Conservation (phyloP, 2,329 filamentous ascomycete genomes). For the Diaporthe longicolla region DNA sequence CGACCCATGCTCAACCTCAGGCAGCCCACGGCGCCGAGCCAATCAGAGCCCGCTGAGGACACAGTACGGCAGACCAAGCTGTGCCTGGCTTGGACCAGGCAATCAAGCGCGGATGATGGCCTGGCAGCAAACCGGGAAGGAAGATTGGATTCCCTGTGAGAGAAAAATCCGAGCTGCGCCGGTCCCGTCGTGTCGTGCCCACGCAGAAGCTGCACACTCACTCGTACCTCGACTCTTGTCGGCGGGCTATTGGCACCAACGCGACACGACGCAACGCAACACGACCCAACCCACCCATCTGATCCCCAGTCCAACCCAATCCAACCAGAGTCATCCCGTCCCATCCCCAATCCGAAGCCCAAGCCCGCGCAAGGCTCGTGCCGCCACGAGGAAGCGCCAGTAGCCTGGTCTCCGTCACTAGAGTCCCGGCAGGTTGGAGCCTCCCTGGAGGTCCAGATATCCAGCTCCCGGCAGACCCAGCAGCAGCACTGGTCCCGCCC, state of each 20-base stretch:
- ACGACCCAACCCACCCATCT: slow-evolving; percentile 7
- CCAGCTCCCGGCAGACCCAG: slow-evolving; percentile 21
- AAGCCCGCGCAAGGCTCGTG: slow-evolving; percentile 12
- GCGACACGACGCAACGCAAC: slow-evolving; percentile 6
- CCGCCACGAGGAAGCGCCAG: slow-evolving; percentile 21
- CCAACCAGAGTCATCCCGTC: neutral
- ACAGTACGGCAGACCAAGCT: neutral
- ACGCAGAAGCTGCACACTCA: slow-evolving; percentile 24
- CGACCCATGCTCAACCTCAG: neutral
- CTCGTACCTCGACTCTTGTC: slow-evolving; percentile 2
- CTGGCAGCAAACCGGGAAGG: neutral
- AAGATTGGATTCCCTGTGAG: slow-evolving; percentile 1
- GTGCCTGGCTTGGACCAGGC: slow-evolving; percentile 24
- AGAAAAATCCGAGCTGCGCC: slow-evolving; percentile 40
- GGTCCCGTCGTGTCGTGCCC: slow-evolving; percentile 18
- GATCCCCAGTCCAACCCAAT: neutral
- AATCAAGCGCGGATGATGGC: neutral
- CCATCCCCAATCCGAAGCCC: neutral
- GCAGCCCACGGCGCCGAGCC: neutral
- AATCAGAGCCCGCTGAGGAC: neutral
- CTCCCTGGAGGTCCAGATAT: slow-evolving; percentile 26
- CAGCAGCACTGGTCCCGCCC: neutral
- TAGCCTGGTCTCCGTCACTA: slow-evolving; percentile 19
- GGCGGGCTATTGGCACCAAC: slow-evolving; percentile 5
- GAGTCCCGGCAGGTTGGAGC: slow-evolving; percentile 20